Evolutionary conservation across 441 rosid genomes (phyloP), one percentile per base, ranked within the genome.

Genomic region (Mallotus japonicus): DNA sequence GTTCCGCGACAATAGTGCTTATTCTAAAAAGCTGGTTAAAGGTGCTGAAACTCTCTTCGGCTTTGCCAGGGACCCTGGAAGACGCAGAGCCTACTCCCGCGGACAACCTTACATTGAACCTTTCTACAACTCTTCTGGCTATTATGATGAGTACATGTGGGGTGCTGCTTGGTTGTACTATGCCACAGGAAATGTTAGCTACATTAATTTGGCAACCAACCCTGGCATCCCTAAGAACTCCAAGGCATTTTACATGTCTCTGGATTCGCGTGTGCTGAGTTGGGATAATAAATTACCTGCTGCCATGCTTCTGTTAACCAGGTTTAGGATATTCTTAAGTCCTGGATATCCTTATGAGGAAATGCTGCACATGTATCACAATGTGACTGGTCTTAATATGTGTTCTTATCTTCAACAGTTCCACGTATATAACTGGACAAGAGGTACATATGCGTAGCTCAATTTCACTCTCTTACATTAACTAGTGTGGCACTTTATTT

Each of bases 261-360:
- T 70, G 0, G 85, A 85, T 17, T 20, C 70, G 28, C 80, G 84
- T 71, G 90, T 77, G 5, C 81, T 80, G 12, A 89, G 89, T 63
- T 90, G 95, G 97, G 91, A 93, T 75, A 93, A 93, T 74, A 93
- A 91, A 79, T 75, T 89, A 66, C 97, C 94, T 37, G 92, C 92
- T 1, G 93, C 98, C 0, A 87, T 91, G 98, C 78, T 93, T 73
- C 68, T 91, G 84, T 66, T 93, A 78, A 93, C 95, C 1, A 85
- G 98, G 77, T 83, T 82, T 32, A 79, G 98, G 81, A 75, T 91
- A 34, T 83, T 91, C 81, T 72, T 91, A 77, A 88, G 75, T 70
- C 92, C 93, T 0, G 97, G 95, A 0, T 91, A 90, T 50, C 95
- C 98, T 2, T 90, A 90, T 5, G 98, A 93, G 83, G 92, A 88